phyloP scores from a whole-genome alignment of 1,284 basidiomycete genomes.

The Pterula multifida region DNA sequence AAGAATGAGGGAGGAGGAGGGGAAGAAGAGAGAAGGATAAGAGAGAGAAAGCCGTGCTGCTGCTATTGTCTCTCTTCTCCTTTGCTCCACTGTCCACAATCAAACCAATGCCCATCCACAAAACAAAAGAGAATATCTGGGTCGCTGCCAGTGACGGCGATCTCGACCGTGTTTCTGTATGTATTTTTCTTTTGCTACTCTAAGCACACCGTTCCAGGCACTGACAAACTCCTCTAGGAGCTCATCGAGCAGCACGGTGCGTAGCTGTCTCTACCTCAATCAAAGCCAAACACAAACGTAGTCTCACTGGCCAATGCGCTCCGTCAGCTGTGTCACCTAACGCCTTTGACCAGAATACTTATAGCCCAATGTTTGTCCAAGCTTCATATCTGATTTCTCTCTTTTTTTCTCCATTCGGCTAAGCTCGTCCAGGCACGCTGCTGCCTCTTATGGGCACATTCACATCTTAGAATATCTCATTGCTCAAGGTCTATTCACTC shows the following conservation, averaged over 20 bases:
- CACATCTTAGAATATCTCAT: slow-evolving; percentile 72
- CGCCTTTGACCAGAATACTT: slow-evolving; percentile 63
- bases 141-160: slow-evolving; percentile 85
- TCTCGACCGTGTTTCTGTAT: slow-evolving; percentile 33
- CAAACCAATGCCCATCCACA: not conserved
- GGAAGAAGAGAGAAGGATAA: slow-evolving; percentile 1
- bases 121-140: slow-evolving; percentile 64
- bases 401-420: too few relatives aligned
- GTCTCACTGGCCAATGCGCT: slow-evolving; percentile 11
- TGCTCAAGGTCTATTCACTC: slow-evolving; percentile 36
- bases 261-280: slow-evolving; percentile 27
- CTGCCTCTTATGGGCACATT: slow-evolving; percentile 81
- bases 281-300: slow-evolving; percentile 16
- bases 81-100: not conserved
- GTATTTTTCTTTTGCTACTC: slow-evolving; percentile 13
- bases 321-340: slow-evolving; percentile 59
- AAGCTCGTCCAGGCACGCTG: slow-evolving; percentile 80
- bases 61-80: not conserved
- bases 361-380: slow-evolving; percentile 68
- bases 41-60: not conserved
- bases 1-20: not conserved
- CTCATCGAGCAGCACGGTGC: slow-evolving; percentile 39
- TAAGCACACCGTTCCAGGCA: slow-evolving; percentile 9
- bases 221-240: slow-evolving; percentile 23
- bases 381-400: slow-evolving; percentile 7